Percentiles rank a stretch among this genome's conserved stretches.
phyloP scores from a whole-genome alignment of 495 filamentous ascomycete genomes.

The Umbilicaria muhlenbergii region DNA sequence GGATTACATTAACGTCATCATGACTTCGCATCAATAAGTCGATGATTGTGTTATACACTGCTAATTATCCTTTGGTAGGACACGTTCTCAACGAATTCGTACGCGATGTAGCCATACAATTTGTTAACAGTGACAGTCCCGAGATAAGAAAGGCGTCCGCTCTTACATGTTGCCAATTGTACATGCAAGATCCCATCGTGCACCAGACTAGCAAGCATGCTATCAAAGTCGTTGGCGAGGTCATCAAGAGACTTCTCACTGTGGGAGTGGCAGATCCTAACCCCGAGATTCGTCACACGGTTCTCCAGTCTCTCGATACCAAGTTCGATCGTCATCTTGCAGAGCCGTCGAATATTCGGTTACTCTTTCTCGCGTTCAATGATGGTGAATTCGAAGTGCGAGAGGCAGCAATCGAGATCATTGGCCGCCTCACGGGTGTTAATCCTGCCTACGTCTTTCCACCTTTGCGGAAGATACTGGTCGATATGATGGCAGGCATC shows the following conservation, averaged over 20 bases:
- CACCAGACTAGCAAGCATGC: conserved; percentile 95
- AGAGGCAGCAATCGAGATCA: conserved; percentile 89
- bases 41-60: background rate
- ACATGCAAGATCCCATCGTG: conserved; percentile 90
- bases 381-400: conserved; percentile 84
- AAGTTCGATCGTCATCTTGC: conserved; percentile 91
- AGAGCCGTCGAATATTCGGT: conserved; percentile 90
- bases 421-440: conserved; percentile 75
- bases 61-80: conserved; percentile 29
- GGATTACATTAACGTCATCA: background rate
- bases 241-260: conserved; percentile 89
- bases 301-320: conserved; percentile 74
- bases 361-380: conserved; percentile 89
- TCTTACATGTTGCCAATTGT: conserved; percentile 92
- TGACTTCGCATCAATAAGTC: background rate
- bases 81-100: conserved; percentile 96
- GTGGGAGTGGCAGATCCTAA: conserved; percentile 88
- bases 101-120: conserved; percentile 93
- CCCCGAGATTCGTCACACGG: conserved; percentile 71
- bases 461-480: conserved; percentile 78
- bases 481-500: conserved; percentile 89
- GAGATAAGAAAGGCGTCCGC: conserved; percentile 90
- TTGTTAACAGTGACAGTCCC: conserved; percentile 86
- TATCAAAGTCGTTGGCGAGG: conserved; percentile 89
- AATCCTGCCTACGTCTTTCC: conserved; percentile 98